phyloP scores from a whole-genome alignment of 129 eudicot species.

The Centella asiatica region DNA sequence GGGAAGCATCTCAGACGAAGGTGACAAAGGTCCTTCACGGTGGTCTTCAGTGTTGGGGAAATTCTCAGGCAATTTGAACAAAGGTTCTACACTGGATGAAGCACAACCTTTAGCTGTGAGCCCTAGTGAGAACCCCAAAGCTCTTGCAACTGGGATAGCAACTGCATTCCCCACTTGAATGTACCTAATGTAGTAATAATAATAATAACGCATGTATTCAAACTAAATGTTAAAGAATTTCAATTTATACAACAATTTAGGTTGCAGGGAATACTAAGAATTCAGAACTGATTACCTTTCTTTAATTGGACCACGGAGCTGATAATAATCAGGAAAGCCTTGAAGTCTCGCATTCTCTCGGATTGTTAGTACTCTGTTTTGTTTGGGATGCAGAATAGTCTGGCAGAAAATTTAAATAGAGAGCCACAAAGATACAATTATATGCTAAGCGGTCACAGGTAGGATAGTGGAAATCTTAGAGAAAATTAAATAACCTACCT shows the following conservation, averaged over 20 bases:
- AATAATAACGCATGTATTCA: too few species aligned
- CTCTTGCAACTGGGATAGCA: slow-evolving; percentile 1
- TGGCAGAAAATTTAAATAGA: neutral
- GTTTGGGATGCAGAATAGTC: slow-evolving; percentile 57
- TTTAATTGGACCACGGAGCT: slow-evolving; percentile 56
- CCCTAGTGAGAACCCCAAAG: neutral
- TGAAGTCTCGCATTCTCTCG: slow-evolving; percentile 72
- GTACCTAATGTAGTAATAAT: neutral
- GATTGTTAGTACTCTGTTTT: slow-evolving; percentile 52
- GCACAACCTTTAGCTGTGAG: neutral
- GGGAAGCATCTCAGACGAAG: too few species aligned
- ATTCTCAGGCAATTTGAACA: too few species aligned
- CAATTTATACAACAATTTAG: too few species aligned
- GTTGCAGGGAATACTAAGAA: too few species aligned
- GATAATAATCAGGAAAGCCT: slow-evolving; percentile 74
- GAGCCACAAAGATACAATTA: neutral
- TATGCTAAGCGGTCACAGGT: neutral
- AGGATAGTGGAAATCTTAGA: too few species aligned
- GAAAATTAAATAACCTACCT: slow-evolving; percentile 17
- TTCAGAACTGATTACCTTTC: slow-evolving; percentile 40
- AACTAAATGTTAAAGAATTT: too few species aligned
- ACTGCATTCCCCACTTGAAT: slow-evolving; percentile 8
- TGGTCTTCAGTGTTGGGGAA: too few species aligned
- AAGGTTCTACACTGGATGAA: too few species aligned
- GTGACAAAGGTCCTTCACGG: too few species aligned